Base-by-base conservation (phyloP, 192 early-diverging fungal genomes). In the Mortierella alpina region DNA sequence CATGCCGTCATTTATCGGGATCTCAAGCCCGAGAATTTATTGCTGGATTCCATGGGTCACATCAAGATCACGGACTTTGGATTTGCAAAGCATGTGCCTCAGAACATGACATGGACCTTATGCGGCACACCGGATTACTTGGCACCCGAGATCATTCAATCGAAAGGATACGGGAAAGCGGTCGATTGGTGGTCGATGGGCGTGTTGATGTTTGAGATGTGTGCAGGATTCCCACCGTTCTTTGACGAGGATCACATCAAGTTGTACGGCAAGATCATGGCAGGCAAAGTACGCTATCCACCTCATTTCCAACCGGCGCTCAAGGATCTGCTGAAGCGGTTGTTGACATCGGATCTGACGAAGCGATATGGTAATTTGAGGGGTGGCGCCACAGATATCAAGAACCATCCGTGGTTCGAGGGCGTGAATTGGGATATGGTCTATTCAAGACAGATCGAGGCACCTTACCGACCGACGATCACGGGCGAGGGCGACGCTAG, bases 161-260 rank as follows among this genome's bases (percentile, higher is more conserved):
- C 93, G 45, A 94, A 93, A 70, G 96, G 96, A n/a, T 96, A 96
- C 82, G 94, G 95, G 39, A 91, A 92, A 63, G 93, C 95, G 13
- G 96, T 96, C 2, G 96, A 97, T 82, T 97, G 96, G 96, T 97
- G 93, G 89, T 92, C 94, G 52, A 88, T 97, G 67, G 96, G 96
- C 52, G 89, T 97, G 57, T 82, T 97, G 54, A 94, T 97, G 55
- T 96, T 95, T 77, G 95, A 96, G 85, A 97, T 97, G 96, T 87
- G 95, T 41, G 95, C 95, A 18, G 95, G 95, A 50, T 92, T 94
- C 69, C 96, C 96, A 66, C 96, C 96, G n/a, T 97, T 97, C 87
- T 95, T 94, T 73, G 96, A 96, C 86, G 95, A 97, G 64, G 94
- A 96, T 68, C 95, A 94, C 72, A 91, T 95, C 81, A 93, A 94